A percentile compares a stretch with the other conserved stretches of the same genome.
Evolutionary conservation across 2,329 filamentous ascomycete genomes (phyloP).

Genomic region (Diplodia sapinea): DNA sequence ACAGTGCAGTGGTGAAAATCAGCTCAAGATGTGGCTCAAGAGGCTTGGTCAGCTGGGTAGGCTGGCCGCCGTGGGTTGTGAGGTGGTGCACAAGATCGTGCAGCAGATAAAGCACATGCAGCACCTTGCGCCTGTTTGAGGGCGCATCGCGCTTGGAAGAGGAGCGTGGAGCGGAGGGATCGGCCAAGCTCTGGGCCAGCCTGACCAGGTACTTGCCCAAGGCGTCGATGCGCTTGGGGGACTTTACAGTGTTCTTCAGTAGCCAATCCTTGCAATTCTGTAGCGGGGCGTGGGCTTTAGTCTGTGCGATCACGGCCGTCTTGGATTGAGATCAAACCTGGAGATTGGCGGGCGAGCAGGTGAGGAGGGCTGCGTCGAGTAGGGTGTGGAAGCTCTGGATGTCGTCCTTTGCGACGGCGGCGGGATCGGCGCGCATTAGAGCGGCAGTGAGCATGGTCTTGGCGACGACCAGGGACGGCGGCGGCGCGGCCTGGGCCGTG

Average conservation of each 20-base stretch:
- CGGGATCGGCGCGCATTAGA: slow-evolving; percentile 27
- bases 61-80: slow-evolving; percentile 1
- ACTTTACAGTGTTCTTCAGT: slow-evolving; percentile 71
- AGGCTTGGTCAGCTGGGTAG: slow-evolving; percentile 56
- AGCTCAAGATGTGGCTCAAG: slow-evolving; percentile 65
- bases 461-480: slow-evolving; percentile 18
- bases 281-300: slow-evolving; percentile 22
- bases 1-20: slow-evolving; percentile 65
- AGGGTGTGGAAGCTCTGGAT: slow-evolving; percentile 27
- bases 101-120: slow-evolving; percentile 78
- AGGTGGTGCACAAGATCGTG: slow-evolving; percentile 72
- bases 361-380: slow-evolving; percentile 24
- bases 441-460: slow-evolving; percentile 25
- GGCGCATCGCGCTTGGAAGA: slow-evolving; percentile 42
- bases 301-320: background rate
- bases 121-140: slow-evolving; percentile 69
- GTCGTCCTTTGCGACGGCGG: slow-evolving; percentile 13
- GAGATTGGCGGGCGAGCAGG: slow-evolving; percentile 31
- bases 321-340: slow-evolving; percentile 31
- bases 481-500: slow-evolving; percentile 4
- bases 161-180: slow-evolving; percentile 35
- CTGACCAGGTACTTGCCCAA: slow-evolving; percentile 78
- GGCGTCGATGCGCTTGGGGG: slow-evolving; percentile 67
- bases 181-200: slow-evolving; percentile 63
- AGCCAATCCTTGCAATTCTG: slow-evolving; percentile 91